Percentiles rank a stretch among this genome's conserved stretches.
Conservation (phyloP, 192 early-diverging fungal species). For the Mortierella antarctica region DNA sequence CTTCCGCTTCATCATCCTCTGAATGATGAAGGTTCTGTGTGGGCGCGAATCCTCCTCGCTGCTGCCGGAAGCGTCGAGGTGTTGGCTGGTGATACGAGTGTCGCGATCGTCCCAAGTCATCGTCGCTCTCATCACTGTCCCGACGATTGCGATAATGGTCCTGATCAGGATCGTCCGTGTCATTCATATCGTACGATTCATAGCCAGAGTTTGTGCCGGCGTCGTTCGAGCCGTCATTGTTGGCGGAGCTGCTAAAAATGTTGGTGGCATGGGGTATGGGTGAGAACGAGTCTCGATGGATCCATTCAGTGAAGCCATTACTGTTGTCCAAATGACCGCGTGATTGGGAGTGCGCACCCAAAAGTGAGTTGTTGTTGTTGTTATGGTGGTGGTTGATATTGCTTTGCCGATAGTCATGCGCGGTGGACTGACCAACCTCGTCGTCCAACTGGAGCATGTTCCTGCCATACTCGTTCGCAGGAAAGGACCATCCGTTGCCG, state of each 20-base stretch:
- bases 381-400: background rate
- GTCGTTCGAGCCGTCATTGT: background rate
- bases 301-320: too few relatives aligned
- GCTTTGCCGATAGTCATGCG: background rate
- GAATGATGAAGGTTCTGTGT: background rate
- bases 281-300: background rate
- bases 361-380: constrained; percentile 4
- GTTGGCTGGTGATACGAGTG: constrained; percentile 9
- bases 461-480: constrained; percentile 58
- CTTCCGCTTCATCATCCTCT: constrained; percentile 35
- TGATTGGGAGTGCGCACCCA: background rate
- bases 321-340: background rate
- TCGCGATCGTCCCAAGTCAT: background rate
- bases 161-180: constrained; percentile 17
- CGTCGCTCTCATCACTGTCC: constrained; percentile 1
- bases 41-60: background rate
- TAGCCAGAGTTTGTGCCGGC: background rate
- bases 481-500: constrained; percentile 64
- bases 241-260: background rate
- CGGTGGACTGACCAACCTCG: background rate
- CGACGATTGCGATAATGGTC: constrained; percentile 30
- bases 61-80: constrained; percentile 33
- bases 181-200: constrained; percentile 11
- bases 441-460: constrained; percentile 56
- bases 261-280: background rate